A percentile compares a stretch with the other conserved stretches of the same genome.
These are phyloP conservation scores for Aquanectria penicillioides DNA, from an alignment of 2,329 filamentous ascomycete genomes.

Conservation along the genomic window DNA sequence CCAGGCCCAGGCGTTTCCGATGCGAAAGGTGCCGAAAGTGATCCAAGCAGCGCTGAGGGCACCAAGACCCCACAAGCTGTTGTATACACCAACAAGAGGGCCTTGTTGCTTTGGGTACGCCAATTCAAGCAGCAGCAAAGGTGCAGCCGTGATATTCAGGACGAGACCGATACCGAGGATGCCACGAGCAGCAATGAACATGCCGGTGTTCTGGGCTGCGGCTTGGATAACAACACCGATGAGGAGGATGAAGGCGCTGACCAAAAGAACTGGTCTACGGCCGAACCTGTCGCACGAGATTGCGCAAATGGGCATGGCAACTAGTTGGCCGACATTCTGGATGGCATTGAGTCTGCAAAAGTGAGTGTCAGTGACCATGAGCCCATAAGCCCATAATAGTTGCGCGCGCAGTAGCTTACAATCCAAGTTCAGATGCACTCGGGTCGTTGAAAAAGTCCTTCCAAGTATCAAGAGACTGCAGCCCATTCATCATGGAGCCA, in stretches of 20 bases:
- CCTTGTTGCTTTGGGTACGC: conserved; percentile 30
- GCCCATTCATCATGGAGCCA: conserved; percentile 28
- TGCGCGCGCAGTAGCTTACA: neutral
- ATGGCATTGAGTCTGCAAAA: conserved; percentile 26
- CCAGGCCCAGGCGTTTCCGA: conserved; percentile 28
- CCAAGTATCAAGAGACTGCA: conserved; percentile 4
- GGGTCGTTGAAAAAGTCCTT: conserved; percentile 2
- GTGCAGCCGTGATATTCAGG: conserved; percentile 28
- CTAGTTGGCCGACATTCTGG: conserved; percentile 31
- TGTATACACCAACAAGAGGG: conserved; percentile 31
- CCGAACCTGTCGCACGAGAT: conserved; percentile 17
- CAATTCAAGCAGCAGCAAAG: conserved; percentile 25
- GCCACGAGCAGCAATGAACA: conserved; percentile 52
- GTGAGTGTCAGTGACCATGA: neutral
- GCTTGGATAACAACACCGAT: neutral
- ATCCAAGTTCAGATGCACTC: conserved; percentile 1
- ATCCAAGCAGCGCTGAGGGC: conserved; percentile 25
- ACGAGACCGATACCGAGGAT: conserved; percentile 29
- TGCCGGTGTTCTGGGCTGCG: conserved; percentile 4
- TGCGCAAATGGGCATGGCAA: conserved; percentile 26
- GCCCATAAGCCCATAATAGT: neutral
- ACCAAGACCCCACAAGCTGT: conserved; percentile 30
- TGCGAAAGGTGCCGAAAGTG: conserved; percentile 27
- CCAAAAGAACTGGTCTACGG: neutral
- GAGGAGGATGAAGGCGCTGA: neutral